Evolutionary conservation across 2,329 filamentous ascomycete genomes (phyloP).

Genomic region (Monilinia fructicola): DNA sequence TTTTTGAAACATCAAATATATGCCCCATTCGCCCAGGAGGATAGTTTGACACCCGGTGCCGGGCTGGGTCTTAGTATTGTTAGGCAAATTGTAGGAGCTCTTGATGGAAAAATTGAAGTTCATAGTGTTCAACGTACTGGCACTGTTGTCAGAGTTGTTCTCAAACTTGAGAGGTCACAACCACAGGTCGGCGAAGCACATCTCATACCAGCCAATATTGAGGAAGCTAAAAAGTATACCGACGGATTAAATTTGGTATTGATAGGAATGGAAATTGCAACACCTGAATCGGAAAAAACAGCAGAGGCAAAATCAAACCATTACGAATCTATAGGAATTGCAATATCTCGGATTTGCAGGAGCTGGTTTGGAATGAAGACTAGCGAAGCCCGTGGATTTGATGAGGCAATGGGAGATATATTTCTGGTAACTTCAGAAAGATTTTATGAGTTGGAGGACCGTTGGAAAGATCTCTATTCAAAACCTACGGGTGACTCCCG

Average conservation of each 20-base stretch:
- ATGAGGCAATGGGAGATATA: constrained; percentile 4
- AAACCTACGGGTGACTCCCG: background rate
- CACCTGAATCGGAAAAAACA: background rate
- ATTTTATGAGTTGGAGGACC: background rate
- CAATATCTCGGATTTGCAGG: constrained; percentile 23
- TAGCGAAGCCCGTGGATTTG: constrained; percentile 1
- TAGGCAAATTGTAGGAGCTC: constrained; percentile 58
- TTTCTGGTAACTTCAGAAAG: constrained; percentile 14
- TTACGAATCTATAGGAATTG: constrained; percentile 4
- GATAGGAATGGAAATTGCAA: constrained; percentile 28
- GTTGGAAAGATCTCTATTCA: constrained; percentile 3
- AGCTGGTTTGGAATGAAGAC: constrained; percentile 24
- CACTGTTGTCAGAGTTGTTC: constrained; percentile 48
- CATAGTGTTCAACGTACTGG: constrained; percentile 53
- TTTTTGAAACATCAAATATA: constrained; percentile 59
- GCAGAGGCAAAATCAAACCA: background rate
- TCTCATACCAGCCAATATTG: constrained; percentile 34
- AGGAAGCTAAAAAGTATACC: constrained; percentile 14
- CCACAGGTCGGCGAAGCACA: constrained; percentile 40
- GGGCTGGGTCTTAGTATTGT: constrained; percentile 66
- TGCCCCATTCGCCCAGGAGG: constrained; percentile 57
- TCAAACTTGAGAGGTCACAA: constrained; percentile 22
- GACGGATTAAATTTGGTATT: constrained; percentile 16
- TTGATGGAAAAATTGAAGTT: constrained; percentile 60
- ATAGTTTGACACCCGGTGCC: constrained; percentile 55